These are phyloP conservation scores for Gracilaria domingensis DNA, from an alignment of 23 red algal genomes.

Conservation along the genomic window DNA sequence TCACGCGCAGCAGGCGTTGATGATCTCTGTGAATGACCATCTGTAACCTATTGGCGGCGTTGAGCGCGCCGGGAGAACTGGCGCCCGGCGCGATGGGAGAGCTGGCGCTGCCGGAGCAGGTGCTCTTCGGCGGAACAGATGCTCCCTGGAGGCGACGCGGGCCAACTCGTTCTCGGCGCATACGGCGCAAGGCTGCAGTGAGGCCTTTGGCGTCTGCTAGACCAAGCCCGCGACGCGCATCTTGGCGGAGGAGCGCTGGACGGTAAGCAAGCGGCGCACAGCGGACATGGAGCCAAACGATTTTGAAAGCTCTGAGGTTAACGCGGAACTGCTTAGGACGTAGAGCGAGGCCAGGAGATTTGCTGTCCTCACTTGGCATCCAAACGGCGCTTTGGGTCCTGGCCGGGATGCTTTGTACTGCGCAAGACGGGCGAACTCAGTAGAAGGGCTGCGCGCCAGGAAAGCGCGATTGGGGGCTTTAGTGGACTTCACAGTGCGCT, in stretches of 20 bases:
- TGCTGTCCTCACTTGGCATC: background rate
- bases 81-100: conserved; percentile 30
- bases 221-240: conserved; percentile 22
- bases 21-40: conserved; percentile 18
- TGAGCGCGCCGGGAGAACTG: background rate
- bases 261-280: conserved; percentile 56
- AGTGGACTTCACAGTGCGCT: too few relatives aligned
- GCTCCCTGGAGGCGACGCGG: background rate
- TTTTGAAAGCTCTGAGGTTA: background rate
- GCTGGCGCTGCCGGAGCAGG: conserved; percentile 14
- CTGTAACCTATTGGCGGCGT: conserved; percentile 13
- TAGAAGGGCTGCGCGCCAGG: background rate
- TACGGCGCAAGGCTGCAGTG: background rate
- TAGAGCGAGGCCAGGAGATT: background rate
- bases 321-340: background rate
- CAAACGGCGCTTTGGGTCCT: background rate
- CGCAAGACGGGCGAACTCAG: background rate
- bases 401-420: background rate
- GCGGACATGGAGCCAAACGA: conserved; percentile 29
- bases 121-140: conserved; percentile 32
- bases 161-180: background rate
- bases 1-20: conserved; percentile 34
- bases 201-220: background rate
- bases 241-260: conserved; percentile 39
- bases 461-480: background rate